Evolutionary conservation across 495 filamentous ascomycete species (phyloP), one percentile per base, ranked within the genome.

Genomic region (Penicillium alfredii): DNA sequence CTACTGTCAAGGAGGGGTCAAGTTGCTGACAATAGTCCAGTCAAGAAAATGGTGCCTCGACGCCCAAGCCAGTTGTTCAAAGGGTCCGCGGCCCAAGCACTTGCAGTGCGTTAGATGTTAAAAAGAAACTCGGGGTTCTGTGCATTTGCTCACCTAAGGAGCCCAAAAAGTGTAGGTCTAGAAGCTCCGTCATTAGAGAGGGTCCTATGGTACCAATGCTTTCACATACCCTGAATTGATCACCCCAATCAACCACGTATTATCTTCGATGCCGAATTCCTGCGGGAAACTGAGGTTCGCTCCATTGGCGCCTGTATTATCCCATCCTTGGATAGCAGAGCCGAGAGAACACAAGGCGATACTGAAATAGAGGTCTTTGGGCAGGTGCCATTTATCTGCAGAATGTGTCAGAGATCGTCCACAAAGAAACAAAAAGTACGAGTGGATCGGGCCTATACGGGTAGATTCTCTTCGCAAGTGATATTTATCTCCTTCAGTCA

Each of bases 291-390:
- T 66, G 30, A 83, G 51, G 40, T 82, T 82, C 25, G 80, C 79
- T 21, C 78, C 80, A 44, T 84, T 83, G 38, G 73, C 74, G 11
- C 78, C 80, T 8, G 79, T 81, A 40, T 83, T 76, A 54, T 82
- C 79, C 79, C 77, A 82, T 28, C 74, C 74, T 56, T 83, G 79
- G 10, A 81, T 74, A 11, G 78, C 78, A 27, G 81, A 80, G n/a
- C 74, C 81, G 28, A 86, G 72, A 30, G 81, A 82, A 46, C 76
- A 79, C 16, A 82, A 63, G 26, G 74, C 63, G 47, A 86, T 78
- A 27, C 78, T 82, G 26, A 78, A 67, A 53, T 83, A 86, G 4
- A 86, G 70, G 19, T 65, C 62, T 38, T 30, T 44, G 4, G 81
- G 80, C 27, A 79, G 72, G 25, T 69, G 63, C 75, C 78, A 86